Evolutionary conservation across 371 early-diverging fungal species (phyloP).

Genomic region (Haplosporangium sp.): DNA sequence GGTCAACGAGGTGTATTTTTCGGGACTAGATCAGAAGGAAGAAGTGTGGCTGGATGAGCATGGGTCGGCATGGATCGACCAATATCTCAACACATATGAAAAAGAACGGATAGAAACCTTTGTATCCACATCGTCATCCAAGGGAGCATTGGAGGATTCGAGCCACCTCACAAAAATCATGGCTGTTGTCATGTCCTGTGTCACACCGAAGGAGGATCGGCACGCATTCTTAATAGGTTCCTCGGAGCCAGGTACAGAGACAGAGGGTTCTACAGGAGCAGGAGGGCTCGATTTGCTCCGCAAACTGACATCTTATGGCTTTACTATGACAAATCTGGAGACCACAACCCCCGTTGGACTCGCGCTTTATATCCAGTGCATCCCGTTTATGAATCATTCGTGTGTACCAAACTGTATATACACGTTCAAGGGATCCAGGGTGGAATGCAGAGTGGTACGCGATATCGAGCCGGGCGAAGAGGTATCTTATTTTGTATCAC

Average conservation of each 20-base stretch:
- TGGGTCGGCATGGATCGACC: slow-evolving; percentile 37
- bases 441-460: slow-evolving; percentile 46
- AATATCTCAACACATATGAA: slow-evolving; percentile 20
- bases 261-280: not conserved
- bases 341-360: slow-evolving; percentile 32
- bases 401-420: slow-evolving; percentile 50
- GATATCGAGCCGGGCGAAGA: slow-evolving; percentile 48
- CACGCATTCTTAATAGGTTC: slow-evolving; percentile 21
- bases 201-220: slow-evolving; percentile 32
- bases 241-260: not conserved
- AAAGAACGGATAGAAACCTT: not conserved
- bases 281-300: slow-evolving; percentile 26
- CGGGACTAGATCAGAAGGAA: slow-evolving; percentile 42
- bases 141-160: slow-evolving; percentile 15
- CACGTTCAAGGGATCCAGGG: slow-evolving; percentile 37
- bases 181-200: slow-evolving; percentile 40
- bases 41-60: slow-evolving; percentile 49
- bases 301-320: slow-evolving; percentile 33
- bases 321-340: slow-evolving; percentile 37
- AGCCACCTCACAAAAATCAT: slow-evolving; percentile 29
- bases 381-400: slow-evolving; percentile 51
- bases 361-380: slow-evolving; percentile 40
- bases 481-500: slow-evolving; percentile 5
- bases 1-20: slow-evolving; percentile 41
- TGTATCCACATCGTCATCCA: slow-evolving; percentile 3